Evolutionary conservation across 108 stramenopile species (phyloP).

Genomic region (Ochromonas danica): DNA sequence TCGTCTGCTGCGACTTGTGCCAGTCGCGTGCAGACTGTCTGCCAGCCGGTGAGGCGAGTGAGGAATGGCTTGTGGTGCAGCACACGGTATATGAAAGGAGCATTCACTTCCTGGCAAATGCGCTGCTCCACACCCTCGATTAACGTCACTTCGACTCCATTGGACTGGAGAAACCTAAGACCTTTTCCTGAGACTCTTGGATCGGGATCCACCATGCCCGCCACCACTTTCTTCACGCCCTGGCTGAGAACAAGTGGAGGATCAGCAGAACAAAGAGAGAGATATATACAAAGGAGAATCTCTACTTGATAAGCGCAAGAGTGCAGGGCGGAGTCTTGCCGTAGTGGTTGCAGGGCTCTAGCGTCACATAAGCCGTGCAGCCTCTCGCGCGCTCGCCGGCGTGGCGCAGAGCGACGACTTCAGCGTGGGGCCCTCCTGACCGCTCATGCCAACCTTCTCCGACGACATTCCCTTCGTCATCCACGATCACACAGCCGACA

Average conservation of each 20-base stretch:
- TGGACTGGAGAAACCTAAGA: constrained; percentile 61
- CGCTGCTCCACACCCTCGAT: constrained; percentile 37
- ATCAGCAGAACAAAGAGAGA: not conserved
- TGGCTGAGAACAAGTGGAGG: not conserved
- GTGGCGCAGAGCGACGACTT: constrained; percentile 76
- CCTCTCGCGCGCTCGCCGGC: constrained; percentile 64
- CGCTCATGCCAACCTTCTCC: constrained; percentile 78
- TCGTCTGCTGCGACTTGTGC: too few relatives aligned
- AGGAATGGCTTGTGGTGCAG: not conserved
- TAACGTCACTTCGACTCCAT: constrained; percentile 64
- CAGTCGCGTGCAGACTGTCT: too few relatives aligned
- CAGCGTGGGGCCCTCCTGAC: constrained; percentile 81
- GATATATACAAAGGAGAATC: not conserved
- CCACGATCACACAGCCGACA: constrained; percentile 78
- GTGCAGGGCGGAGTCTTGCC: constrained; percentile 84
- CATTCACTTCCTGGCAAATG: not conserved
- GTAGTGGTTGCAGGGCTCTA: constrained; percentile 82
- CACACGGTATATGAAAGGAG: not conserved
- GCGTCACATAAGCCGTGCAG: constrained; percentile 83
- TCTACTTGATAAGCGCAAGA: constrained; percentile 49
- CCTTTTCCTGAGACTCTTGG: constrained; percentile 77
- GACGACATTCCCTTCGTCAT: constrained; percentile 51
- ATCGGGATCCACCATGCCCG: constrained; percentile 78
- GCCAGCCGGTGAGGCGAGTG: too few relatives aligned
- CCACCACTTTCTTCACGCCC: constrained; percentile 71